Evolutionary conservation across 306 rosid genomes (phyloP).

Genomic region (Elaeagnus macrophylla): DNA sequence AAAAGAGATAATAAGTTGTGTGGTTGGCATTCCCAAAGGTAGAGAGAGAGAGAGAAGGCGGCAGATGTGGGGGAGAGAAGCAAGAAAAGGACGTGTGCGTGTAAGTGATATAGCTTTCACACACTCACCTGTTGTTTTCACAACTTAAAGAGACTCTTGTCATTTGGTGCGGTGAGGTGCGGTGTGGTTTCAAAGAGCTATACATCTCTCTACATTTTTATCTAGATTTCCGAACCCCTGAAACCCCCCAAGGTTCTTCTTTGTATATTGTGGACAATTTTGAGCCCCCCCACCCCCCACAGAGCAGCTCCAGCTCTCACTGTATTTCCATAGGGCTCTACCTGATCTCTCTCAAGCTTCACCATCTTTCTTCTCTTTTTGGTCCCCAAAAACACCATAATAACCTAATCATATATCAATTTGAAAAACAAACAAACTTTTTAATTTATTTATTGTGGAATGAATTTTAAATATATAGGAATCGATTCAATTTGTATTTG

Average conservation of each 20-base stretch:
- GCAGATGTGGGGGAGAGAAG: slow-evolving; percentile 99
- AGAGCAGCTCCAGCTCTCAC: slow-evolving; percentile 19
- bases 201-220: slow-evolving; percentile 5
- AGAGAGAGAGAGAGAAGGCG: slow-evolving; percentile 44
- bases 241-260: slow-evolving; percentile 15
- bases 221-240: slow-evolving; percentile 54
- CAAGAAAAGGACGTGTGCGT: slow-evolving; percentile 99
- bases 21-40: slow-evolving; percentile 56
- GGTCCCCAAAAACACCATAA: slow-evolving; percentile 36
- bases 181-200: slow-evolving; percentile 8
- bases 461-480: no score
- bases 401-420: slow-evolving; percentile 33
- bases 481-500: no score
- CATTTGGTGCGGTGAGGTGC: slow-evolving; percentile 43
- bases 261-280: slow-evolving; percentile 29
- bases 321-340: slow-evolving; percentile 45
- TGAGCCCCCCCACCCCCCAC: slow-evolving; percentile 5
- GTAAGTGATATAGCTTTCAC: slow-evolving; percentile 97
- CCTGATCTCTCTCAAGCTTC: slow-evolving; percentile 10
- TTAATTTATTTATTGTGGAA: background rate
- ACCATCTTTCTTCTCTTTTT: slow-evolving; percentile 23
- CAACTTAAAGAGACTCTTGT: slow-evolving; percentile 68
- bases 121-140: slow-evolving; percentile 76
- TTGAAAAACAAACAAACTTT: background rate
- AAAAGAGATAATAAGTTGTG: slow-evolving; percentile 20